Base-by-base conservation (phyloP, 2,329 filamentous ascomycete genomes). In the Penicillium verrucosum region DNA sequence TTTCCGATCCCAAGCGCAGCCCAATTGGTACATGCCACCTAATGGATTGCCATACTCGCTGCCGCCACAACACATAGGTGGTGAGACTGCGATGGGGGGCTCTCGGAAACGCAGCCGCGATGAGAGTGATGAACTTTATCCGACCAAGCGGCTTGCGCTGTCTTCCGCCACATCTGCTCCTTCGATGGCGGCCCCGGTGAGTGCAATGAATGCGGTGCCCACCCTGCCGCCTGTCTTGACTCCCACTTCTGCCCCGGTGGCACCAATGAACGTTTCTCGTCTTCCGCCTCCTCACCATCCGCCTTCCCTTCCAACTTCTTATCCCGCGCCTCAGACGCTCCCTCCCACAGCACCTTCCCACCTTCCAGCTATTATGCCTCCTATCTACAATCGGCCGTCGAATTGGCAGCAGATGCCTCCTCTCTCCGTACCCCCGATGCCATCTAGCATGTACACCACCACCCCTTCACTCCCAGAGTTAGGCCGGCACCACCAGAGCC, bases 331-430 rank as follows among this genome's bases (percentile, higher is more conserved):
- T 55, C 67, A 75, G 10, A 56, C 69, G 18, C 64, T 76, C 38
- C 70, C 63, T 14, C 40, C 75, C 9, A 73, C 76, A 40, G 82
- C 75, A 75, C 48, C 67, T 11, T 67, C 70, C 42, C 86, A 88
- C 23, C 77, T 89, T 10, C 86, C 87, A 14, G 82, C 87, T 2
- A 84, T 90, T 9, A 92, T 96, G 87, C 82, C 88, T 7, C 85
- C 89, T 18, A 87, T 92, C 1, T 96, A 89, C 70, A 81, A 81
- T 12, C 75, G 79, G 11, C 77, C 85, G 1, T 75, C 76, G 30
- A 78, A 78, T 48, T 85, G 81, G 78, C 73, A 79, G 50, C 74
- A 72, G 43, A 69, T 78, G 25, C 69, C 74, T 14, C 68, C 75
- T 29, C 60, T 66, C 5, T 54, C 66, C 4, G 52, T 72, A n/a